Evolutionary conservation across 2,329 filamentous ascomycete species (phyloP).

Genomic region (Trichoderma sp.): DNA sequence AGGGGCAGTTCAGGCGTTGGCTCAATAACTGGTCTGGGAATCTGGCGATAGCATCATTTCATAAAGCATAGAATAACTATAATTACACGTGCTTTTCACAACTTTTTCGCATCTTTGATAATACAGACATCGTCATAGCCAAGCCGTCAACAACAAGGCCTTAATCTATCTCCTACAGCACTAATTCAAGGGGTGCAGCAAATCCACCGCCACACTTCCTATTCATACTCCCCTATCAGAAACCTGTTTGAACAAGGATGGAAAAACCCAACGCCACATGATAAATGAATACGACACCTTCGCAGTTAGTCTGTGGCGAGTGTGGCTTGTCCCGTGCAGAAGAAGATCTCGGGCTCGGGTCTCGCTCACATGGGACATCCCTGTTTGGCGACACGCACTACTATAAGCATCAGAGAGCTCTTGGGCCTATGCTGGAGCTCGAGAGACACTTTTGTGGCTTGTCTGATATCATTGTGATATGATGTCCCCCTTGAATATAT

Average conservation of each 20-base stretch:
- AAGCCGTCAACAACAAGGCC: not conserved
- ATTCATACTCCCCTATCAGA: not conserved
- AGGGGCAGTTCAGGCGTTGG: not conserved
- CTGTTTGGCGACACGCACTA: not conserved
- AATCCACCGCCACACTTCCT: slow-evolving; percentile 7
- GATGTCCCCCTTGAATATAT: not conserved
- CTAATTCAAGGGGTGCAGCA: slow-evolving; percentile 9
- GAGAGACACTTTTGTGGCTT: not conserved
- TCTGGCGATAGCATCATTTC: slow-evolving; percentile 15
- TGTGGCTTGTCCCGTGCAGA: slow-evolving; percentile 8
- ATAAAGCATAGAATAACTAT: not conserved
- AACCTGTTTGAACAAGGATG: slow-evolving; percentile 7
- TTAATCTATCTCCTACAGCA: not conserved
- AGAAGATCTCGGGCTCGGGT: slow-evolving; percentile 8
- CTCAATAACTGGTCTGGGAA: not conserved
- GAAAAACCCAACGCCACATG: slow-evolving; percentile 8
- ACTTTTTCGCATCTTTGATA: not conserved
- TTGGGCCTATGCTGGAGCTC: not conserved
- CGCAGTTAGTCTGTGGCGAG: slow-evolving; percentile 12
- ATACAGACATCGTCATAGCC: slow-evolving; percentile 10
- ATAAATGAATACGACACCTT: slow-evolving; percentile 21
- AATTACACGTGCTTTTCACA: not conserved
- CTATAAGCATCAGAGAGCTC: not conserved
- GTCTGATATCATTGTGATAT: slow-evolving; percentile 24
- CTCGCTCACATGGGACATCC: slow-evolving; percentile 4